Conservation (phyloP, 208 protist species). For the Trypanosoma scelopori region DNA sequence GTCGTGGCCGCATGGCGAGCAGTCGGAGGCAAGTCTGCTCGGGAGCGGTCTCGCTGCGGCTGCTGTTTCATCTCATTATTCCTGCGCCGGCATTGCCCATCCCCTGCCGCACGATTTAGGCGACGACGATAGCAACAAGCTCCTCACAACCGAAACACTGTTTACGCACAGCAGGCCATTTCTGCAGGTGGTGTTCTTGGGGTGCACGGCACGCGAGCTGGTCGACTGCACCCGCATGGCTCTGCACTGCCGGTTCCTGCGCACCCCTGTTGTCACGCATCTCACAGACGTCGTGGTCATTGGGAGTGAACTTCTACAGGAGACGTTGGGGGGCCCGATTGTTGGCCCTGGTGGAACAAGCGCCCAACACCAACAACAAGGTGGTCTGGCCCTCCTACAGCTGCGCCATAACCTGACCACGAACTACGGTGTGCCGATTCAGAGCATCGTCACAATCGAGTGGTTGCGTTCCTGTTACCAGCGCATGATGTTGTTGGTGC, state of each 20-base stretch:
- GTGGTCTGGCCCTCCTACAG: neutral
- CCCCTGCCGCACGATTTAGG: no score
- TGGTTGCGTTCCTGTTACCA: conserved; percentile 27
- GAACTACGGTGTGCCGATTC: conserved; percentile 18
- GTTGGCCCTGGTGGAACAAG: neutral
- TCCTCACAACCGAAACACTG: neutral
- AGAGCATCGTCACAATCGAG: conserved; percentile 24
- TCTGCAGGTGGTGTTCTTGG: conserved; percentile 49
- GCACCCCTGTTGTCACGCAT: conserved; percentile 45
- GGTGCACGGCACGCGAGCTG: conserved; percentile 47
- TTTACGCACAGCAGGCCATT: conserved; percentile 38
- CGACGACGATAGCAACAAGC: neutral
- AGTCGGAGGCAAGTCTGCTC: no score
- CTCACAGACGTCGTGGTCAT: conserved; percentile 71
- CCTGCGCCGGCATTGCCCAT: no score
- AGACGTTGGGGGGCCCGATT: conserved; percentile 20
- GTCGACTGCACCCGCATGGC: conserved; percentile 28
- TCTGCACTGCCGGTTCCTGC: conserved; percentile 62
- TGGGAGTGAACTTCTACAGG: conserved; percentile 40
- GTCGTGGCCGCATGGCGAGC: neutral
- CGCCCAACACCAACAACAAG: conserved; percentile 5
- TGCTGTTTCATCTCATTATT: no score
- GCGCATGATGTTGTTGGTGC: conserved; percentile 3
- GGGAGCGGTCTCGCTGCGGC: no score
- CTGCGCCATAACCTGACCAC: conserved; percentile 13